Evolutionary conservation across 2,329 filamentous ascomycete genomes (phyloP).

Genomic region (Alternaria burnsii): DNA sequence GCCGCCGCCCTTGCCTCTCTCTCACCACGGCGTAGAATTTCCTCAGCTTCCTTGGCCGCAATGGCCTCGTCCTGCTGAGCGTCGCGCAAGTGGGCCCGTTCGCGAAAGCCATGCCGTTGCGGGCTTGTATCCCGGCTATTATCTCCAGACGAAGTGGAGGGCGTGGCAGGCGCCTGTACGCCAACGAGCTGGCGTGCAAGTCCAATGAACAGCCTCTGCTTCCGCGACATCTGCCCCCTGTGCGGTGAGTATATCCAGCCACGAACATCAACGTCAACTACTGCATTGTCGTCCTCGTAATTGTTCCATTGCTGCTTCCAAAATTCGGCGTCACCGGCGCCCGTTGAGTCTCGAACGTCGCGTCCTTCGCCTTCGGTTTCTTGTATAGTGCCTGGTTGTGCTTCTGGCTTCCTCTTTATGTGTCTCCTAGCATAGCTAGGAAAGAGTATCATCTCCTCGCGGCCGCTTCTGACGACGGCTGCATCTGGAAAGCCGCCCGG

Average conservation of each 20-base stretch:
- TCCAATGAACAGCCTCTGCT: conserved; percentile 86
- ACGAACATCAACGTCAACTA: conserved; percentile 92
- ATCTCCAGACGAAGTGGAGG: conserved; percentile 45
- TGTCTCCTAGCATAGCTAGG: conserved; percentile 89
- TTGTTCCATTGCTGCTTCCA: conserved; percentile 82
- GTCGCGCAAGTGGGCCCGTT: conserved; percentile 59
- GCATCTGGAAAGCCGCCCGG: conserved; percentile 85
- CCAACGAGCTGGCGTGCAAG: conserved; percentile 88
- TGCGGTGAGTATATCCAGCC: conserved; percentile 95
- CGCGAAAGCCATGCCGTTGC: conserved; percentile 44
- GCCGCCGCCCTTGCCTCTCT: conserved; percentile 75
- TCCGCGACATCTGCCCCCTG: conserved; percentile 81
- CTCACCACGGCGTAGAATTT: conserved; percentile 76
- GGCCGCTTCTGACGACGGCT: conserved; percentile 78
- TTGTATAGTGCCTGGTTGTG: conserved; percentile 50
- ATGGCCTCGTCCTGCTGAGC: conserved; percentile 67
- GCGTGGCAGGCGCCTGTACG: conserved; percentile 71
- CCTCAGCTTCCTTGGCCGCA: conserved; percentile 77
- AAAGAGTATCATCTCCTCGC: conserved; percentile 94
- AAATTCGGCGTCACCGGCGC: conserved; percentile 72
- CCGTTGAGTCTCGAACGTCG: conserved; percentile 54
- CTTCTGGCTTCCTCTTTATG: conserved; percentile 57
- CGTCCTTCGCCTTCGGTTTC: conserved; percentile 52
- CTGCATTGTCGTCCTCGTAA: conserved; percentile 80
- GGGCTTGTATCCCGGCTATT: conserved; percentile 59